Percentiles rank a stretch among this genome's conserved stretches.
Evolutionary conservation across 176 grass and related monocot species (phyloP).

Genomic region (Miscanthus lutarioriparius): DNA sequence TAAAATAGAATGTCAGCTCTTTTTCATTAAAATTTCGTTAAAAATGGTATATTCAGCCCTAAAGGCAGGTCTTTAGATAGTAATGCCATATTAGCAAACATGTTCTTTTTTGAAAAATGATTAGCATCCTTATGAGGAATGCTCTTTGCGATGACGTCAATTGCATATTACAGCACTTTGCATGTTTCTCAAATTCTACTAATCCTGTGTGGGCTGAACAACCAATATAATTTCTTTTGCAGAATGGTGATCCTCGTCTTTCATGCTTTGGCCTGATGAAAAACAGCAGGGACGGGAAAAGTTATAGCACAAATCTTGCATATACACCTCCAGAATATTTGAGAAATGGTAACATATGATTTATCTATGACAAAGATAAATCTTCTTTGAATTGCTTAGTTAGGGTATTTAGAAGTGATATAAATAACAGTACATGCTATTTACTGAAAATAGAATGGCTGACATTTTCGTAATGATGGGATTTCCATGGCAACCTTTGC

Average conservation of each 20-base stretch:
- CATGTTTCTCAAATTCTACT: background rate
- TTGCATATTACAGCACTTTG: background rate
- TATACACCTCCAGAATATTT: slow-evolving; percentile 98
- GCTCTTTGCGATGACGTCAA: background rate
- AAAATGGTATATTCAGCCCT: background rate
- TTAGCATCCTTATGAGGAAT: background rate
- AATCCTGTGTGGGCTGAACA: background rate
- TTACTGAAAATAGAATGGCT: background rate
- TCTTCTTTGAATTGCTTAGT: slow-evolving; percentile 24
- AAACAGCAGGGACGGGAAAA: slow-evolving; percentile 98
- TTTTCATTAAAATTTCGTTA: background rate
- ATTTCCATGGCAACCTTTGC: slow-evolving; percentile 19
- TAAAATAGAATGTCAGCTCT: slow-evolving; percentile 15
- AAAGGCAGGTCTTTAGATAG: background rate
- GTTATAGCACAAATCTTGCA: slow-evolving; percentile 97
- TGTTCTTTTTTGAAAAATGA: background rate
- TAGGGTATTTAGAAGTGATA: slow-evolving; percentile 20
- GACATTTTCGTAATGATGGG: background rate
- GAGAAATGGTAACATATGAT: slow-evolving; percentile 76
- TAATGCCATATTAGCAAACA: background rate
- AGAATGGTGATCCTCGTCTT: slow-evolving; percentile 91
- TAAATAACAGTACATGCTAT: slow-evolving; percentile 4
- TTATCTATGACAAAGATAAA: background rate
- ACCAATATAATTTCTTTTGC: slow-evolving; percentile 25
- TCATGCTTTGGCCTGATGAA: slow-evolving; percentile 99